Evolutionary conservation across 1,284 basidiomycete species (phyloP), one percentile per base, ranked within the genome.

Genomic region (Cryptococcus sp.): DNA sequence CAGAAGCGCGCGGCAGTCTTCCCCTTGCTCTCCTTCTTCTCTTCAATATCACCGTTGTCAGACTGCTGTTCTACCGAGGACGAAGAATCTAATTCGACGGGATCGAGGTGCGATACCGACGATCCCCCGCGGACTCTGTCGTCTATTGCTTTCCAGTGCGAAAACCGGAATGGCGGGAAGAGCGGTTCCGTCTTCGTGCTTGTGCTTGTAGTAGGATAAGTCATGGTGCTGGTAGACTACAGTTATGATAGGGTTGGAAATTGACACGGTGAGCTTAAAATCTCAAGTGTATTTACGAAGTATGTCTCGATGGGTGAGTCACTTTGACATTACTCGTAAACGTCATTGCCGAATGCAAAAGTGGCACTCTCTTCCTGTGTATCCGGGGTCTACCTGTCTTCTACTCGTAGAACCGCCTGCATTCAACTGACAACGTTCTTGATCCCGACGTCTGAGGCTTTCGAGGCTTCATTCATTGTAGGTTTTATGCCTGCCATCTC

Each of bases 41-140:
- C 43, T 29, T 45, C 29, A 20, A 51, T 17, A 52, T 29, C 34
- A 25, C 39, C 8, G 7, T 37, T 34, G 38, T 20, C 47, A 19
- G 19, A 52, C 3, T 2, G 29, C 8, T 34, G 13, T 7, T 7
- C 13, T 5, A 4, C 13, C 29, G 29, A 34, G 13, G 29, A 34
- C 29, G 29, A 2, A 8, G 37, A 13, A 37, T 54, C 51, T 16
- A 68, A 51, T 25, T 67, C 62, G n/a, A 72, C 53, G 26, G 69
- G 54, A 20, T 70, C 69, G n/a, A 77, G 69, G 51, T 76, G 68
- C 7, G 79, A 80, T 26, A 67, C 63, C n/a, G 75, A 78, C 25
- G 66, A 68, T 10, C 81, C 81, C 34, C 80, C 80, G n/a, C 81
- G 68, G 15, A 82, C 75, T 4, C 73, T 62, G 60, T 82, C 81